These are phyloP conservation scores for Borealophlyctis nickersoniae DNA, from an alignment of 192 early-diverging fungal species.

Conservation along the genomic window DNA sequence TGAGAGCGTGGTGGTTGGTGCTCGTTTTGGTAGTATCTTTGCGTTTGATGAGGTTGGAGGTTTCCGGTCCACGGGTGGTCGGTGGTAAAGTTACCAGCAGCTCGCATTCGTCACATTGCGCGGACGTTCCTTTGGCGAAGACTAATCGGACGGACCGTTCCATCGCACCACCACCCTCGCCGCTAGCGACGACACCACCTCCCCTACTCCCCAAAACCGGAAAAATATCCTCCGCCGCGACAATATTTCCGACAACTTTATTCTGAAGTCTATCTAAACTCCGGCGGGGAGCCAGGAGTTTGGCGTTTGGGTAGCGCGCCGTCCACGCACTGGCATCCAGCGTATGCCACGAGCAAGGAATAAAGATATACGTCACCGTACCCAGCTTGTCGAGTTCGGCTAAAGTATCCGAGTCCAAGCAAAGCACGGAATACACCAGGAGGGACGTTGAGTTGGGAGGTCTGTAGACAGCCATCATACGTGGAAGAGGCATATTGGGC, in stretches of 20 bases:
- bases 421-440: slow-evolving; percentile 6
- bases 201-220: too few relatives aligned
- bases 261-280: background rate
- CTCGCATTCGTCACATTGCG: slow-evolving; percentile 3
- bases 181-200: too few relatives aligned
- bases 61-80: too few relatives aligned
- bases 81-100: slow-evolving; percentile 1
- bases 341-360: slow-evolving; percentile 22
- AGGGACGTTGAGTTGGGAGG: background rate
- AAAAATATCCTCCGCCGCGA: slow-evolving; percentile 8
- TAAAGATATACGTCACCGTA: slow-evolving; percentile 10
- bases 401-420: background rate
- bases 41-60: background rate
- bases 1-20: slow-evolving; percentile 8
- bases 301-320: slow-evolving; percentile 15
- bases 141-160: background rate
- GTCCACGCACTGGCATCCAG: slow-evolving; percentile 17
- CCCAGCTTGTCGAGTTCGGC: slow-evolving; percentile 15
- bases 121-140: background rate
- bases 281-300: slow-evolving; percentile 6
- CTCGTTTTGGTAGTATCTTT: too few relatives aligned
- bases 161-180: too few relatives aligned
- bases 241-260: background rate
- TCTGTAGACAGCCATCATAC: slow-evolving; percentile 13
- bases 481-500: background rate